Evolutionary conservation across 352 stramenopile genomes (phyloP).

Genomic region (Phytophthora idaei): DNA sequence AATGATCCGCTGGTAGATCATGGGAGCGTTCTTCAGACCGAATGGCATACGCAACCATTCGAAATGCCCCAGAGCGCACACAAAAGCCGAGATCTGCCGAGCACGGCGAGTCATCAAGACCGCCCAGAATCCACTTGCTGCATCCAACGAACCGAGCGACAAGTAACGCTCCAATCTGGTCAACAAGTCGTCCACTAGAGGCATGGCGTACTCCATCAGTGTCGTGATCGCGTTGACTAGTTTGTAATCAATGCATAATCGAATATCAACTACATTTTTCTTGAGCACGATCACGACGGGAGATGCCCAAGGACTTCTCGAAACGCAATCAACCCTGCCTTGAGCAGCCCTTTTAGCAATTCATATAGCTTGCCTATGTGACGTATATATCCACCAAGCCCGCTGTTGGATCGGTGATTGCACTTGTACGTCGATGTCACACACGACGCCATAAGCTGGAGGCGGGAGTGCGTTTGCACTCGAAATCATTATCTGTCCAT

Average conservation of each 20-base stretch:
- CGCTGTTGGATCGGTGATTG: neutral
- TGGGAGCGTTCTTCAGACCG: neutral
- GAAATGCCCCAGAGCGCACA: neutral
- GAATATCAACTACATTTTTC: conserved; percentile 4
- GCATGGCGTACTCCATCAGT: neutral
- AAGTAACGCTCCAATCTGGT: neutral
- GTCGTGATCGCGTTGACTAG: conserved; percentile 1
- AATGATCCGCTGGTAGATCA: conserved; percentile 2
- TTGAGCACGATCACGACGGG: neutral
- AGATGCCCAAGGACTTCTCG: neutral
- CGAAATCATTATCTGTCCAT: neutral
- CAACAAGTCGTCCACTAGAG: neutral
- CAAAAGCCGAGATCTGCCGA: neutral
- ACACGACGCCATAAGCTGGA: neutral
- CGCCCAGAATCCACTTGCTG: conserved; percentile 1
- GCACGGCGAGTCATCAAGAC: conserved; percentile 8
- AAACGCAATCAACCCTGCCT: neutral
- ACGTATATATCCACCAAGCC: neutral
- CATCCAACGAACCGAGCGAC: neutral
- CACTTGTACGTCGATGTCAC: conserved; percentile 1
- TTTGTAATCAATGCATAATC: conserved; percentile 5
- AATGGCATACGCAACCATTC: neutral
- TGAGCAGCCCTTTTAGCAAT: neutral
- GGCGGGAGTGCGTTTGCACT: neutral
- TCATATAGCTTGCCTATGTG: neutral